Percentiles rank a stretch among this genome's conserved stretches.
phyloP scores from a whole-genome alignment of 441 rosid species.

The Gossypium gossypioides region DNA sequence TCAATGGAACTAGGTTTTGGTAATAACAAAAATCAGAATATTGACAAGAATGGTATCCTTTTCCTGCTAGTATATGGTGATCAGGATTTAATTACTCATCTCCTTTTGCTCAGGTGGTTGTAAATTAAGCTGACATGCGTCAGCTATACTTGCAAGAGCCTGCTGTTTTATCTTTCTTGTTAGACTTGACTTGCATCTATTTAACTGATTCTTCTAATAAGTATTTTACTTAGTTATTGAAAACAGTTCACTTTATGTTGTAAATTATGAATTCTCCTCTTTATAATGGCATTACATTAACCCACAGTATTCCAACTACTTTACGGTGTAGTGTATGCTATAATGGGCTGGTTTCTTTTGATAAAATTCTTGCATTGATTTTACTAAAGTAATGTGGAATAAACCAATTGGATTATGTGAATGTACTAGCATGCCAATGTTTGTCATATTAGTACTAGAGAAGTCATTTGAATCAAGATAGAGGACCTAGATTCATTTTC shows the following conservation, averaged over 20 bases:
- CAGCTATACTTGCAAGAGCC: not conserved
- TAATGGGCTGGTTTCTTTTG: not conserved
- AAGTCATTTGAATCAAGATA: not conserved
- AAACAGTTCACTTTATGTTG: not conserved
- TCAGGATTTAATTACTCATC: not conserved
- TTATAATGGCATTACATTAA: not conserved
- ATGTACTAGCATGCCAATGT: not conserved
- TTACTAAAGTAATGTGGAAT: not conserved
- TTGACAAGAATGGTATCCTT: not conserved
- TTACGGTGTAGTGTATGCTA: not conserved
- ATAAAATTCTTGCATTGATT: not conserved
- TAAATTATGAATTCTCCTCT: not conserved
- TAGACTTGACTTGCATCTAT: not conserved
- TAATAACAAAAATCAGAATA: not conserved
- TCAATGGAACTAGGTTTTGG: not conserved
- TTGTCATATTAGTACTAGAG: not conserved
- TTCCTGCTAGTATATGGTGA: not conserved
- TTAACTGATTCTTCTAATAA: not conserved
- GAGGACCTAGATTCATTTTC: not conserved
- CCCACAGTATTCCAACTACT: not conserved
- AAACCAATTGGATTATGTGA: not conserved
- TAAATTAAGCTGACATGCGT: not conserved
- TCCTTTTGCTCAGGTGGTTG: not conserved
- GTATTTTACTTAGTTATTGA: not conserved
- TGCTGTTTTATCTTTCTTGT: not conserved